Evolutionary conservation across 148 eudicot species (phyloP), one percentile per base, ranked within the genome.

Genomic region (Cornus controversa): DNA sequence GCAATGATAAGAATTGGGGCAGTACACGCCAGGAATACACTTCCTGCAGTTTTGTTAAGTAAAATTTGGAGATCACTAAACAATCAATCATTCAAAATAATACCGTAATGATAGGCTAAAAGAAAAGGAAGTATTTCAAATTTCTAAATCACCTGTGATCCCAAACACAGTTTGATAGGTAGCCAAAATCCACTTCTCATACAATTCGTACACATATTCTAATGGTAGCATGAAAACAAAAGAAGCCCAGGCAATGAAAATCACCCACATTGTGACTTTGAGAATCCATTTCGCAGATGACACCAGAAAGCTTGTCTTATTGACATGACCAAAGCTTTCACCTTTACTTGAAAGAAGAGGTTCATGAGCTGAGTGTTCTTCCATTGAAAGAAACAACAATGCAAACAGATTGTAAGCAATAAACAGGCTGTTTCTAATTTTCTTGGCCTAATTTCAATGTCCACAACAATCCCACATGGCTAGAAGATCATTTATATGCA

Each of bases 1-100:
- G 92, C 87, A 68, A 93, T 82, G 67, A 90, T 36, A 68, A 95
- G 76, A 76, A 93, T 79, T 23, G 97, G 97, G 26, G 80, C 92
- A 85, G 90, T 86, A 78, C 86, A 90, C 63, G 80, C 53, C 77
- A 89, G 71, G 79, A 93, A 85, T 31, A 85, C 70, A 73, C 89
- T 82, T 70, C 93, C 99, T 93, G 94, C 91, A 90, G 54, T 40
- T 75, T 42, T 23, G 18, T 8, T 9, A 42, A 68, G 34, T 6
- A 47, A 66, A 47, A 29, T 31, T 37, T 50, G 22, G 22, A 25
- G 29, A 72, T 64, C 45, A 75, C 27, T 65, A 25, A 69, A 60
- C 20, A 47, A 36, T 67, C 42, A 11, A 16, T 22, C 64, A 60
- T 60, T 14, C 15, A 54, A 68, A 71, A 6, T 25, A n/a, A n/a